Evolutionary conservation across 495 filamentous ascomycete species (phyloP).

Genomic region (Lineolata rhizophorae): DNA sequence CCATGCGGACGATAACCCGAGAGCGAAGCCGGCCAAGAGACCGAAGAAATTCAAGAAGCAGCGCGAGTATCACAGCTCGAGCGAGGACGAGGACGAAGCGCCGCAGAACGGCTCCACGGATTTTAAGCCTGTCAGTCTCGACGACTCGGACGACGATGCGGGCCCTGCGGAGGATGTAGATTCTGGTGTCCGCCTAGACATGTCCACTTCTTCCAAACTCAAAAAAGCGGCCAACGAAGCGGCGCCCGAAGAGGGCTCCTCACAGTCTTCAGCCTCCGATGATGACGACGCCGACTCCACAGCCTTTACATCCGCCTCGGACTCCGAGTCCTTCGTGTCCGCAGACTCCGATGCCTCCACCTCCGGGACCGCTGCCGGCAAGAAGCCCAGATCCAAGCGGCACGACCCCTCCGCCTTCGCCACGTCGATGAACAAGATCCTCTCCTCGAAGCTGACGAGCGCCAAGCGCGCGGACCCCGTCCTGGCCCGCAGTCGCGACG

Average conservation of each 20-base stretch:
- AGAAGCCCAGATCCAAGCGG: slow-evolving; percentile 52
- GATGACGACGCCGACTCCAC: slow-evolving; percentile 1
- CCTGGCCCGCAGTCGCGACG: slow-evolving; percentile 51
- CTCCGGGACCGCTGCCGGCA: slow-evolving; percentile 10
- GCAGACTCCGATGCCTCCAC: slow-evolving; percentile 10
- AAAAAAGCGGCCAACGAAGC: slow-evolving; percentile 1
- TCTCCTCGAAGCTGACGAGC: slow-evolving; percentile 63
- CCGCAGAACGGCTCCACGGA: slow-evolving; percentile 22
- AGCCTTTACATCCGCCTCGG: slow-evolving; percentile 1
- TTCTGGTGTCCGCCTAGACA: slow-evolving; percentile 10
- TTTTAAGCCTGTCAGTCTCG: slow-evolving; percentile 40
- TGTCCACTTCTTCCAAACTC: too few species aligned
- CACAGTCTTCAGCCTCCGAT: too few species aligned
- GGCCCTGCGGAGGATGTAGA: slow-evolving; percentile 10
- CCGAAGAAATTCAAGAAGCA: slow-evolving; percentile 53
- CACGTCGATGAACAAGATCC: slow-evolving; percentile 75
- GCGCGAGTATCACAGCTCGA: slow-evolving; percentile 51
- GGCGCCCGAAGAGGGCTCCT: too few species aligned
- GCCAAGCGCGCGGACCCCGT: slow-evolving; percentile 70
- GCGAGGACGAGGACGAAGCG: slow-evolving; percentile 31
- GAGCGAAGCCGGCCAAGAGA: slow-evolving; percentile 12
- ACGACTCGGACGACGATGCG: slow-evolving; percentile 28
- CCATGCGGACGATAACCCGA: slow-evolving; percentile 14
- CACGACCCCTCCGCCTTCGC: slow-evolving; percentile 84
- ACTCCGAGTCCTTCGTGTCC: too few species aligned